These are phyloP conservation scores for Tetracentron sinense DNA, from an alignment of 164 flowering plant species.

Conservation along the genomic window DNA sequence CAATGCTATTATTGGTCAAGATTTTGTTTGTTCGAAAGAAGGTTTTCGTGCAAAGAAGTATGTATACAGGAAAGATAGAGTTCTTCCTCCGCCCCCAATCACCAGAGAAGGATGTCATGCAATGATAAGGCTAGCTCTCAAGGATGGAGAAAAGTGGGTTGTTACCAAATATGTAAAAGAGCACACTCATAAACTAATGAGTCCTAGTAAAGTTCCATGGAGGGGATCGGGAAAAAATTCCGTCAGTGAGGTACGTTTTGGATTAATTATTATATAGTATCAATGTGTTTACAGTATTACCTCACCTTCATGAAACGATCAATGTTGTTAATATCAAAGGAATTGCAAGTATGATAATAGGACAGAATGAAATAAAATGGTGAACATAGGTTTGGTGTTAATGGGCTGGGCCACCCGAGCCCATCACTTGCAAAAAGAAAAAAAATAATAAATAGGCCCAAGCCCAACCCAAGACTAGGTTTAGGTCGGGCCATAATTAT, in stretches of 20 bases:
- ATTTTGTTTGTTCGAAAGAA: slow-evolving; percentile 49
- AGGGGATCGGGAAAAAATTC: slow-evolving; percentile 34
- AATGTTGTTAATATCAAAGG: neutral
- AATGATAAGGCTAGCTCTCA: slow-evolving; percentile 37
- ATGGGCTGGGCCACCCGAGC: no score
- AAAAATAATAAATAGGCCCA: no score
- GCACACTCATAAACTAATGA: slow-evolving; percentile 36
- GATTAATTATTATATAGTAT: neutral
- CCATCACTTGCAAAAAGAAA: no score
- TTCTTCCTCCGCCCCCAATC: slow-evolving; percentile 50
- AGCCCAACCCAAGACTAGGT: no score
- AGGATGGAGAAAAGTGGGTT: slow-evolving; percentile 39
- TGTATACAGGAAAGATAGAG: slow-evolving; percentile 35
- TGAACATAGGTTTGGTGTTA: no score
- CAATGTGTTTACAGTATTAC: neutral
- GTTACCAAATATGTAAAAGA: slow-evolving; percentile 36
- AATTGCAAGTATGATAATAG: no score
- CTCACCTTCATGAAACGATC: neutral
- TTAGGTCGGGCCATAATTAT: no score
- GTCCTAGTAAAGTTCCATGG: slow-evolving; percentile 43
- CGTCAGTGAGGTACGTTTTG: slow-evolving; percentile 36
- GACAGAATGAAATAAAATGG: no score
- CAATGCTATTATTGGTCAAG: slow-evolving; percentile 45
- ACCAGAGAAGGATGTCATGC: slow-evolving; percentile 48
- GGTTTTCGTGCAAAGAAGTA: slow-evolving; percentile 48